Percentiles rank a stretch among this genome's conserved stretches.
phyloP scores from a whole-genome alignment of 495 filamentous ascomycete genomes.

The Tuber umbilicatum region DNA sequence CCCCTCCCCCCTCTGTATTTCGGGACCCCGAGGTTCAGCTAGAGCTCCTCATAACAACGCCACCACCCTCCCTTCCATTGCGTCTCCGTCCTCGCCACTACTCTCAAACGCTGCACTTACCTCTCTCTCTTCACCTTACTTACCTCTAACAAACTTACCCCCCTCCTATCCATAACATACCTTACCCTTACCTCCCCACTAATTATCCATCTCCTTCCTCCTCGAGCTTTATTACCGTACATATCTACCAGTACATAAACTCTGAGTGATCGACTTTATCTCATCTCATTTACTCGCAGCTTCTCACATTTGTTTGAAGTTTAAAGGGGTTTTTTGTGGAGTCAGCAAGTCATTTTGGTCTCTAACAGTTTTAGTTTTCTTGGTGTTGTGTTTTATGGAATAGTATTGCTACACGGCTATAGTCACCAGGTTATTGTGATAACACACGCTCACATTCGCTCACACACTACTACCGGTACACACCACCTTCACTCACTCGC shows the following conservation, averaged over 20 bases:
- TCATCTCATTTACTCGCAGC: conserved; percentile 11
- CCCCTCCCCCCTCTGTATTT: conserved; percentile 5
- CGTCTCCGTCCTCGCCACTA: conserved; percentile 22
- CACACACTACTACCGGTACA: not conserved
- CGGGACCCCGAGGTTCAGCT: not conserved
- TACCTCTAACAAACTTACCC: not conserved
- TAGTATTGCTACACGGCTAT: not conserved
- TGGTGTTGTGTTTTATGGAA: conserved; percentile 1
- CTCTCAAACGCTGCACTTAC: conserved; percentile 5
- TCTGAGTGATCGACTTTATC: conserved; percentile 37
- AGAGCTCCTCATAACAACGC: conserved; percentile 2
- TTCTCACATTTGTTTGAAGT: not conserved
- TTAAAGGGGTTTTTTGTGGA: not conserved
- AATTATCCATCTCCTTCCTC: conserved; percentile 18
- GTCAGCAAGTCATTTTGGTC: not conserved
- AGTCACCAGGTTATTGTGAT: conserved; percentile 1
- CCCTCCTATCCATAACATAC: conserved; percentile 8
- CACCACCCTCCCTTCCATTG: not conserved
- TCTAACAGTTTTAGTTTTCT: conserved; percentile 3
- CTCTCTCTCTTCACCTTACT: not conserved
- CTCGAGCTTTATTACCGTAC: conserved; percentile 14
- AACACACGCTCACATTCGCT: not conserved
- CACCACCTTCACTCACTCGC: conserved; percentile 2
- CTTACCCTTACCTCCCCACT: conserved; percentile 32
- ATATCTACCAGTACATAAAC: conserved; percentile 37